These are phyloP conservation scores for Rhododendron henanense DNA, from an alignment of 148 eudicot species.

Conservation along the genomic window DNA sequence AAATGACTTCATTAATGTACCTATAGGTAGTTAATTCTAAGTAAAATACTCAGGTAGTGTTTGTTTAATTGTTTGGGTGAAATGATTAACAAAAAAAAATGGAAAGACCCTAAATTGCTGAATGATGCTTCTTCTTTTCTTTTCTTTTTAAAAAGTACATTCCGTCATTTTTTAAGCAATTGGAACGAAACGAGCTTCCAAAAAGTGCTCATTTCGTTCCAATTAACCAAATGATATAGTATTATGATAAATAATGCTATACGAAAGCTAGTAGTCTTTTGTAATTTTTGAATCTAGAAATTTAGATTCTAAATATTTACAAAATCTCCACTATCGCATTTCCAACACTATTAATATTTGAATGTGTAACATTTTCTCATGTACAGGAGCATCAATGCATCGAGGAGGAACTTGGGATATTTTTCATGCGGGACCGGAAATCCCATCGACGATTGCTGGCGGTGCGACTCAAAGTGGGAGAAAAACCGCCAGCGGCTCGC, in stretches of 20 bases:
- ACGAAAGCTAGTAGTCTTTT: not conserved
- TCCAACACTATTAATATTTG: not conserved
- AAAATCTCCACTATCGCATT: not conserved
- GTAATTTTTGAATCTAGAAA: too few species aligned
- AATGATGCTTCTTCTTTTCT: not conserved
- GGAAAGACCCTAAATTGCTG: not conserved
- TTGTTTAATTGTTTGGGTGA: not conserved
- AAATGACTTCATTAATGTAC: not conserved
- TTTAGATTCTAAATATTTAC: too few species aligned
- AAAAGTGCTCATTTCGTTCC: not conserved
- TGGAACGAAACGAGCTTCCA: not conserved
- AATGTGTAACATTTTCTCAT: not conserved
- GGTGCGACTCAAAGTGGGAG: constrained; percentile 68
- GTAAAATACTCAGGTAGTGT: not conserved
- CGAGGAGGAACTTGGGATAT: constrained; percentile 60
- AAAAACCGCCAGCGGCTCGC: constrained; percentile 62
- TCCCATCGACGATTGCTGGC: constrained; percentile 86
- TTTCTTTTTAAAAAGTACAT: not conserved
- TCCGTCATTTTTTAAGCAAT: not conserved
- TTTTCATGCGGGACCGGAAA: constrained; percentile 68
- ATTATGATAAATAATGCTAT: not conserved
- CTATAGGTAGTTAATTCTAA: not conserved
- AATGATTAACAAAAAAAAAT: too few species aligned
- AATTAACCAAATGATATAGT: not conserved
- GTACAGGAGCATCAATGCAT: constrained; percentile 56